Conservation (phyloP, 192 early-diverging fungal species). For the Coemansia sp. region DNA sequence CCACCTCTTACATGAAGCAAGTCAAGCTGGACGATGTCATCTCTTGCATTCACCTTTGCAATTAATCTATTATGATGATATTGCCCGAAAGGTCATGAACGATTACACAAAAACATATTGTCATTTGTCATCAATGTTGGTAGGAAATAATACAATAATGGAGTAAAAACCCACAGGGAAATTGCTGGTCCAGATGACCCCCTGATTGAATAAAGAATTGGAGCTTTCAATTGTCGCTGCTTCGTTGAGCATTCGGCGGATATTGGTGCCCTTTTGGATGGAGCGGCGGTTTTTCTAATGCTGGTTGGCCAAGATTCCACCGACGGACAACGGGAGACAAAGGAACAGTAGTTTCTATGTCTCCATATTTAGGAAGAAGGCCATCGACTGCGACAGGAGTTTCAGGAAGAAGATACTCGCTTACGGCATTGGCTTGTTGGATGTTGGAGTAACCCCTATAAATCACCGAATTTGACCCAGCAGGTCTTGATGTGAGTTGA, state of each 20-base stretch:
- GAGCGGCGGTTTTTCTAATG: constrained; percentile 42
- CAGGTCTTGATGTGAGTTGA: constrained; percentile 1
- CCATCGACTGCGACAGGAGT: not conserved
- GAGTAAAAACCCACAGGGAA: not conserved
- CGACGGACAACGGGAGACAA: constrained; percentile 32
- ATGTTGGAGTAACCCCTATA: not conserved
- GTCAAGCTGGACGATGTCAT: not conserved
- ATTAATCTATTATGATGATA: not conserved
- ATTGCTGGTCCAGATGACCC: not conserved
- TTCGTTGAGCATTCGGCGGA: not conserved
- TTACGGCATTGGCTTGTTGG: not conserved
- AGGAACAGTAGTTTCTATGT: constrained; percentile 11
- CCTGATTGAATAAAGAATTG: not conserved
- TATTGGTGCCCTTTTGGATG: constrained; percentile 25
- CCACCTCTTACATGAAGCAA: not conserved
- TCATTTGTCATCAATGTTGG: no score
- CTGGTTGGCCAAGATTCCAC: constrained; percentile 41
- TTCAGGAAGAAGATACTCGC: not conserved
- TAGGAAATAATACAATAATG: not conserved
- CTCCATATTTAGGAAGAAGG: constrained; percentile 28
- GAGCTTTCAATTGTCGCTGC: not conserved
- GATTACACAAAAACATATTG: no score
- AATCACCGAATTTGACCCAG: not conserved
- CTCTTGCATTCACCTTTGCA: not conserved
- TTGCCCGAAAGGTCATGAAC: not conserved